phyloP scores from a whole-genome alignment of 805 yeast genomes.

The Candida nanaspora region DNA sequence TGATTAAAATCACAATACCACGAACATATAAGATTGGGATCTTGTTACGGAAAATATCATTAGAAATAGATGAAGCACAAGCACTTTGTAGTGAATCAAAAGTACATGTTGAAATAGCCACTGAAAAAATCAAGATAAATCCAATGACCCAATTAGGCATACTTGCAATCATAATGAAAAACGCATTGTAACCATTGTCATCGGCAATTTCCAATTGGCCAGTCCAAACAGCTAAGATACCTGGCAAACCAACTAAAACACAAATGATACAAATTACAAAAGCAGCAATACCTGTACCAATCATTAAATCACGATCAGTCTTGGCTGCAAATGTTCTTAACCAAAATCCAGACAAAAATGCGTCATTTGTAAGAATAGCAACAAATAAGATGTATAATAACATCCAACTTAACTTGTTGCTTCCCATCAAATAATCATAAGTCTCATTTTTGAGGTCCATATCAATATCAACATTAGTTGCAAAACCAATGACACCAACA shows the following conservation, averaged over 20 bases:
- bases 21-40: constrained; percentile 62
- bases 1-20: constrained; percentile 59
- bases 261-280: constrained; percentile 55
- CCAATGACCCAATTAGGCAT: constrained; percentile 88
- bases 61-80: constrained; percentile 79
- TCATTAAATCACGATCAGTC: constrained; percentile 63
- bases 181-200: constrained; percentile 57
- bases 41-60: constrained; percentile 82
- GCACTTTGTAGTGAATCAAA: constrained; percentile 88
- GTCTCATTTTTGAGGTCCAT: constrained; percentile 55
- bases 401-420: constrained; percentile 81
- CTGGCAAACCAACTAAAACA: constrained; percentile 73
- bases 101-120: constrained; percentile 77
- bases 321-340: constrained; percentile 86
- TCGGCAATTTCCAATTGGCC: constrained; percentile 51
- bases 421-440: constrained; percentile 55
- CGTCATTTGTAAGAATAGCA: constrained; percentile 85
- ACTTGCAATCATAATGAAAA: constrained; percentile 59
- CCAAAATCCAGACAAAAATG: constrained; percentile 92
- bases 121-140: constrained; percentile 67
- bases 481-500: constrained; percentile 74
- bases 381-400: constrained; percentile 74
- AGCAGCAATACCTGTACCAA: constrained; percentile 74
- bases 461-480: constrained; percentile 56
- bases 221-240: constrained; percentile 88